These are phyloP conservation scores for Phaeosphaeria sp. DNA, from an alignment of 2,329 filamentous ascomycete species.

Conservation along the genomic window DNA sequence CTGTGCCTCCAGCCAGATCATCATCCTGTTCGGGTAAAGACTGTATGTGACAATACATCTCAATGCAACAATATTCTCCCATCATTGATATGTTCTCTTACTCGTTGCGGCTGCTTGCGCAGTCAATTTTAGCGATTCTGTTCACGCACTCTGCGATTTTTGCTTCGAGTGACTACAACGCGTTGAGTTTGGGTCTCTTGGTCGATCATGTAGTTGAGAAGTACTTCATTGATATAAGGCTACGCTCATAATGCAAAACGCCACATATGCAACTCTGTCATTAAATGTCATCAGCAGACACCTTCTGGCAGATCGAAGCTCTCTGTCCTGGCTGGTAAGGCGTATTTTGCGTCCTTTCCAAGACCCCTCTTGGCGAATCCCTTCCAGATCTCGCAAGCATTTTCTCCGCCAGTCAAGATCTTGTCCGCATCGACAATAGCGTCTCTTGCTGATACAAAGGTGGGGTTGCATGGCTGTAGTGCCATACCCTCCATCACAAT, in stretches of 20 bases:
- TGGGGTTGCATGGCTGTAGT: slow-evolving; percentile 64
- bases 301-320: slow-evolving; percentile 30
- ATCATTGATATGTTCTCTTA: too few species aligned
- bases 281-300: not conserved
- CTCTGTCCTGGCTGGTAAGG: slow-evolving; percentile 21
- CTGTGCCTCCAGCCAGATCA: not conserved
- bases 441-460: slow-evolving; percentile 60
- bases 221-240: not conserved
- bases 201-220: not conserved
- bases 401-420: slow-evolving; percentile 58
- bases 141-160: too few species aligned
- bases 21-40: not conserved
- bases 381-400: slow-evolving; percentile 61
- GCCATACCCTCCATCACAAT: slow-evolving; percentile 61
- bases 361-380: slow-evolving; percentile 65
- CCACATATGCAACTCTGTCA: not conserved
- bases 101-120: too few species aligned
- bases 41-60: not conserved
- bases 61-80: too few species aligned
- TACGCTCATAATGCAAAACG: not conserved
- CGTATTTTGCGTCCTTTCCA: slow-evolving; percentile 45
- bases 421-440: slow-evolving; percentile 64
- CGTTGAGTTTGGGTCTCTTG: too few species aligned
- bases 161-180: too few species aligned
- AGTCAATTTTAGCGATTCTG: too few species aligned